Evolutionary conservation across 208 protist genomes (phyloP).

Genomic region (Porcisia deanei): DNA sequence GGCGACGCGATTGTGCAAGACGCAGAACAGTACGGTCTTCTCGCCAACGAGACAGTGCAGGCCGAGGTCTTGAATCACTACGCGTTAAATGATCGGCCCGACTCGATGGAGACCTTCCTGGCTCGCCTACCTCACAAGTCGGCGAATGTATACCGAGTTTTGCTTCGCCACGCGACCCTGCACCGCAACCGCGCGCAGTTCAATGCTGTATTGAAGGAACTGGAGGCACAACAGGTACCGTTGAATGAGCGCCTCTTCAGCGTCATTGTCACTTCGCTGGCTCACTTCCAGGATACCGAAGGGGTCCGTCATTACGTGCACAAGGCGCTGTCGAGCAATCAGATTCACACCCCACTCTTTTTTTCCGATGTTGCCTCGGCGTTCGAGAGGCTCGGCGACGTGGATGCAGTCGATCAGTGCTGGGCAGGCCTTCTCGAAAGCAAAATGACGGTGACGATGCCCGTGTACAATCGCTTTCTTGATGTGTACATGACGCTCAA

Average conservation of each 20-base stretch:
- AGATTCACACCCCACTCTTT: conserved; percentile 66
- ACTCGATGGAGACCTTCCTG: conserved; percentile 64
- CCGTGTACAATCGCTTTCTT: conserved; percentile 91
- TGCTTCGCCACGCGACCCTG: conserved; percentile 76
- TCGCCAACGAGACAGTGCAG: conserved; percentile 73
- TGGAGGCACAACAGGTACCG: conserved; percentile 40
- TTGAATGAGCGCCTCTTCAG: conserved; percentile 82
- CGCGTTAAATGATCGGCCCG: conserved; percentile 48
- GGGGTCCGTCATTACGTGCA: conserved; percentile 69
- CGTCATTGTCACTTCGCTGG: conserved; percentile 68
- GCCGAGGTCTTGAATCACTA: conserved; percentile 78
- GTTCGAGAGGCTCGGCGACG: conserved; percentile 64
- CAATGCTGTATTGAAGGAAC: conserved; percentile 49
- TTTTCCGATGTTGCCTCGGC: conserved; percentile 80
- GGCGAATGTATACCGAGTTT: conserved; percentile 70
- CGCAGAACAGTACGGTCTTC: conserved; percentile 67
- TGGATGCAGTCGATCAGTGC: conserved; percentile 60
- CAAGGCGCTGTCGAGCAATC: conserved; percentile 44
- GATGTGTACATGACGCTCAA: conserved; percentile 84
- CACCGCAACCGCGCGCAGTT: conserved; percentile 57
- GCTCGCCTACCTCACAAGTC: conserved; percentile 62
- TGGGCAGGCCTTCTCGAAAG: conserved; percentile 79
- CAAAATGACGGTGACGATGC: conserved; percentile 81
- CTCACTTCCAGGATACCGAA: conserved; percentile 67
- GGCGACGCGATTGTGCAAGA: conserved; percentile 65